These are phyloP conservation scores for Mycena sp. DNA, from an alignment of 1,284 basidiomycete species.

Conservation along the genomic window DNA sequence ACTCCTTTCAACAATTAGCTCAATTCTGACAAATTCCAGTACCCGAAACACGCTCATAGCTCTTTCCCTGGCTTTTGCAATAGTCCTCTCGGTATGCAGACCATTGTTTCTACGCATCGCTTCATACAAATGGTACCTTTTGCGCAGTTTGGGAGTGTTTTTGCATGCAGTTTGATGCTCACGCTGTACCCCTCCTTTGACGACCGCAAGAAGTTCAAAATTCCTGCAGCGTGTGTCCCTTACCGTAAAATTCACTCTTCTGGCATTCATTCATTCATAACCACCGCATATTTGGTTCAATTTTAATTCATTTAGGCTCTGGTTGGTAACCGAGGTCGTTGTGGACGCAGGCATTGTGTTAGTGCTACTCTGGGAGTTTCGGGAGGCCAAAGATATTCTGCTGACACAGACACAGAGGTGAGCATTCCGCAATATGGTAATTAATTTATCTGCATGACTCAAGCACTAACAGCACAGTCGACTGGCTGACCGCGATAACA, in stretches of 20 bases:
- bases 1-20: not conserved
- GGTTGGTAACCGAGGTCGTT: slow-evolving; percentile 1
- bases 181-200: slow-evolving; percentile 5
- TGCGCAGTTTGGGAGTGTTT: slow-evolving; percentile 2
- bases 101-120: not conserved
- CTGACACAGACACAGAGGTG: slow-evolving; percentile 1
- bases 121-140: not conserved
- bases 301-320: not conserved
- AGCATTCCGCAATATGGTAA: not conserved
- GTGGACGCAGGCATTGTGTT: slow-evolving; percentile 4
- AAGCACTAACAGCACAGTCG: slow-evolving; percentile 1
- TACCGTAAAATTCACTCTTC: not conserved
- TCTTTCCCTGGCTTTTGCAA: not conserved
- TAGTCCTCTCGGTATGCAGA: slow-evolving; percentile 5
- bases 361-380: slow-evolving; percentile 7
- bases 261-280: slow-evolving; percentile 4
- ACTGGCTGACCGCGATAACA: slow-evolving; percentile 9
- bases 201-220: slow-evolving; percentile 3
- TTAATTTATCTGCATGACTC: not conserved
- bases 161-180: slow-evolving; percentile 1
- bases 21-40: slow-evolving; percentile 3
- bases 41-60: slow-evolving; percentile 13
- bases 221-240: slow-evolving; percentile 9
- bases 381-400: slow-evolving; percentile 1
- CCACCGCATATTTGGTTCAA: no score